Percentiles rank a stretch among this genome's conserved stretches.
phyloP scores from a whole-genome alignment of 768 basidiomycete genomes.

The Galerina marginata region DNA sequence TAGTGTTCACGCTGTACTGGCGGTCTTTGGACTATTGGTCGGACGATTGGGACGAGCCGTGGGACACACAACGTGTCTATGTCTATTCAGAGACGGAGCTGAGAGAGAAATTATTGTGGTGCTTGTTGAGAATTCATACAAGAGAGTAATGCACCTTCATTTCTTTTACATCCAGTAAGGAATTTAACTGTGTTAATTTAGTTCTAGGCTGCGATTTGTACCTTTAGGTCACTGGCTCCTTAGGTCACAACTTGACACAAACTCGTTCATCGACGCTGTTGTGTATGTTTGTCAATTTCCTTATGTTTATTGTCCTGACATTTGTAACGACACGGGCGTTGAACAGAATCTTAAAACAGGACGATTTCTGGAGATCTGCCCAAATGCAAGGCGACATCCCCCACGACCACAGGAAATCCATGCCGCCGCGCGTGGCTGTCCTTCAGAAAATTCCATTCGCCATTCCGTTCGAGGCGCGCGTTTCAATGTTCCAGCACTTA shows the following conservation, averaged over 20 bases:
- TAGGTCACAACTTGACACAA: conserved; percentile 48
- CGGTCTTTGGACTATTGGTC: conserved; percentile 6
- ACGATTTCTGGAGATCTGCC: conserved; percentile 10
- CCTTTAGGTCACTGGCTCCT: conserved; percentile 87
- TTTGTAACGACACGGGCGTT: background rate
- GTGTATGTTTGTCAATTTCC: conserved; percentile 51
- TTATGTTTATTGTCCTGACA: background rate
- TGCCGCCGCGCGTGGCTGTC: conserved; percentile 87
- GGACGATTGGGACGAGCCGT: conserved; percentile 38
- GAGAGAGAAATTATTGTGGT: conserved; percentile 75
- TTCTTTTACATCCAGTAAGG: background rate
- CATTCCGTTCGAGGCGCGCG: conserved; percentile 89
- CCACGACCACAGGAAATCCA: conserved; percentile 72
- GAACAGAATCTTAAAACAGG: conserved; percentile 17
- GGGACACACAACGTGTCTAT: conserved; percentile 10
- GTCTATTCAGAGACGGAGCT: conserved; percentile 45
- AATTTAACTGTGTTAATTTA: conserved; percentile 33
- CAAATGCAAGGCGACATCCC: conserved; percentile 38
- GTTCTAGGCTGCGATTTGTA: conserved; percentile 85
- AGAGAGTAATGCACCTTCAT: conserved; percentile 69
- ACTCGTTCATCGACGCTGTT: conserved; percentile 84
- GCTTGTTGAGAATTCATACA: conserved; percentile 82
- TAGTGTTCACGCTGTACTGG: conserved; percentile 77
- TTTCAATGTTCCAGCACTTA: conserved; percentile 87
- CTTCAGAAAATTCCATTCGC: conserved; percentile 96